Conservation (phyloP, 2,329 filamentous ascomycete genomes). For the Aspergillus pseudoglaucus region DNA sequence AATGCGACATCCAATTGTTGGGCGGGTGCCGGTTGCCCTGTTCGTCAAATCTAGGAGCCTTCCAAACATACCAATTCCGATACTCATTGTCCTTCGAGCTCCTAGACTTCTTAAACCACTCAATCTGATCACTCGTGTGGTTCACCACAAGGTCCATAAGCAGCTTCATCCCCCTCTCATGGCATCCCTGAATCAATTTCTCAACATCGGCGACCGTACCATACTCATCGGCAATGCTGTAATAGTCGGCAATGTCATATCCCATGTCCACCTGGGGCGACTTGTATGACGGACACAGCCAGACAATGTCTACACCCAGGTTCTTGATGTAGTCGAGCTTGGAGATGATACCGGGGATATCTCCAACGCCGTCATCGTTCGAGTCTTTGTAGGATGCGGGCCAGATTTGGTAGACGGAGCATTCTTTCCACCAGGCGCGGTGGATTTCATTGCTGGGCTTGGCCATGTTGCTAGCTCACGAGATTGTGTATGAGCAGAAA, state of each 20-base stretch:
- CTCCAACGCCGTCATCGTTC: conserved; percentile 52
- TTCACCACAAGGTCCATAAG: conserved; percentile 74
- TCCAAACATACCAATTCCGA: conserved; percentile 62
- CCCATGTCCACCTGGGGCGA: conserved; percentile 51
- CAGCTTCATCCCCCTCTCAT: conserved; percentile 60
- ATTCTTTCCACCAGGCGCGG: conserved; percentile 53
- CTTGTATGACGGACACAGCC: conserved; percentile 48
- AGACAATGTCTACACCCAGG: conserved; percentile 57
- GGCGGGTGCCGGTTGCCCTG: conserved; percentile 61
- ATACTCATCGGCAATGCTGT: conserved; percentile 58
- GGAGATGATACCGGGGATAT: conserved; percentile 58
- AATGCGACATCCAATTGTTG: conserved; percentile 62
- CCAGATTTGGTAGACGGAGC: conserved; percentile 55
- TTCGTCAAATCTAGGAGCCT: conserved; percentile 46
- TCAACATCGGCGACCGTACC: conserved; percentile 63
- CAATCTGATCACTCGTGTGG: conserved; percentile 65
- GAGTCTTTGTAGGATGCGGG: conserved; percentile 52
- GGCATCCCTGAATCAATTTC: conserved; percentile 52
- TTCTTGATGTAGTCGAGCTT: conserved; percentile 59
- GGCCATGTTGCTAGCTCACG: conserved; percentile 8
- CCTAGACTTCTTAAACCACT: conserved; percentile 64
- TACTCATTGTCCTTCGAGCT: conserved; percentile 57
- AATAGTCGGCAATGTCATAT: conserved; percentile 55
- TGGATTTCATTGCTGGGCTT: conserved; percentile 13
- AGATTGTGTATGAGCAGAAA: neutral